phyloP scores from a whole-genome alignment of 331 rosid genomes.

The Malus hybrid region DNA sequence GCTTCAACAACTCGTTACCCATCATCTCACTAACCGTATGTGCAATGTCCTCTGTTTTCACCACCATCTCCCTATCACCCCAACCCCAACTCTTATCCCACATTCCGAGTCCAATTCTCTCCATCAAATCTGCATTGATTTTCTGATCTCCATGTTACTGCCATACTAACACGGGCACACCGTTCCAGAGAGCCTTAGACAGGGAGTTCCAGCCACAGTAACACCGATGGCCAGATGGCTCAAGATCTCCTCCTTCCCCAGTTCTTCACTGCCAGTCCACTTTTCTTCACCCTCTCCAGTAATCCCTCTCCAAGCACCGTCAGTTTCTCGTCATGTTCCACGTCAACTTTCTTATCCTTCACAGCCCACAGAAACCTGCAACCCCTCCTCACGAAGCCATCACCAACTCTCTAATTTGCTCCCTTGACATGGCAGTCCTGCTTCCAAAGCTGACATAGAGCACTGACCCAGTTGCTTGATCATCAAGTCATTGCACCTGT shows the following conservation, averaged over 20 bases:
- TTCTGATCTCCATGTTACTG: constrained; percentile 24
- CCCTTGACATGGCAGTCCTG: constrained; percentile 22
- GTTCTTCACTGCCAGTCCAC: constrained; percentile 14
- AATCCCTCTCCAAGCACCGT: not conserved
- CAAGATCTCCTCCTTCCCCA: constrained; percentile 16
- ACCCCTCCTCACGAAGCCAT: constrained; percentile 24
- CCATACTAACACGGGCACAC: constrained; percentile 15
- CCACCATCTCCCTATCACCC: constrained; percentile 3
- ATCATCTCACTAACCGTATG: not conserved
- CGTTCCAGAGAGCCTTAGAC: constrained; percentile 19
- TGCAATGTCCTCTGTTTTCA: constrained; percentile 12
- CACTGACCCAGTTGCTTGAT: constrained; percentile 21
- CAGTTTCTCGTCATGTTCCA: constrained; percentile 3
- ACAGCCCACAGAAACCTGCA: constrained; percentile 36
- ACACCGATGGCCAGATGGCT: constrained; percentile 15
- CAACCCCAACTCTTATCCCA: constrained; percentile 19
- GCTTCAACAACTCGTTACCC: constrained; percentile 1
- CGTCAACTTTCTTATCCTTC: constrained; percentile 30
- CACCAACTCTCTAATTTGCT: constrained; percentile 20
- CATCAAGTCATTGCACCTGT: constrained; percentile 24
- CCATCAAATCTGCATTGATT: constrained; percentile 15
- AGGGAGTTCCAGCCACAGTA: constrained; percentile 23
- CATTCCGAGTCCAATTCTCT: constrained; percentile 7
- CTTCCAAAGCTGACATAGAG: constrained; percentile 34
- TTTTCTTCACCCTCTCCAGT: constrained; percentile 6